These are phyloP conservation scores for Sphaerostilbella broomeana DNA, from an alignment of 2,329 filamentous ascomycete genomes.

Conservation along the genomic window DNA sequence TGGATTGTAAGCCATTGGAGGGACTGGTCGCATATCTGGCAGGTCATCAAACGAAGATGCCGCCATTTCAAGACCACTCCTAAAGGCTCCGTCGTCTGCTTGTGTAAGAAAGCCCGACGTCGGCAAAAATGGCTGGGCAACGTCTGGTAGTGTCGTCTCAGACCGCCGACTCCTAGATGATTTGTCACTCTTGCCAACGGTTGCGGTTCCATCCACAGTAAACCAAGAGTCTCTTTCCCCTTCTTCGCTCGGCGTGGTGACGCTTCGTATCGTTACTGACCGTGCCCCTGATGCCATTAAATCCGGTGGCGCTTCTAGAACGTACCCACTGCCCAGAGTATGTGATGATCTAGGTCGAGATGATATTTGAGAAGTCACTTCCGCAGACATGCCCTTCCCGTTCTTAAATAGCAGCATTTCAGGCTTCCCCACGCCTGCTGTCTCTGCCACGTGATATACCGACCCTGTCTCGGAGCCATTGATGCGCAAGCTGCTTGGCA, in stretches of 20 bases:
- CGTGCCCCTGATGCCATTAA: conserved; percentile 21
- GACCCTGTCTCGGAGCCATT: conserved; percentile 21
- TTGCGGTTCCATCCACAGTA: conserved; percentile 26
- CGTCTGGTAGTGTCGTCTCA: conserved; percentile 23
- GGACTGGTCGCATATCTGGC: conserved; percentile 18
- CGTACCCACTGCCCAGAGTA: conserved; percentile 20
- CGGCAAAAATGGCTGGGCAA: conserved; percentile 27
- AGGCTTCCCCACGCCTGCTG: conserved; percentile 10
- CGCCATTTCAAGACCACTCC: conserved; percentile 23
- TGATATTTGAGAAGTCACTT: conserved; percentile 20
- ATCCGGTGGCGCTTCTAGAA: conserved; percentile 19
- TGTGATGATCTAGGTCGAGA: conserved; percentile 21
- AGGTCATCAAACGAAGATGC: conserved; percentile 24
- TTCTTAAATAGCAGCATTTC: conserved; percentile 16
- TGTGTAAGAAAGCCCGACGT: conserved; percentile 24
- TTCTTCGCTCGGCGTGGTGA: conserved; percentile 18
- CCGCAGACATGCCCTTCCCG: conserved; percentile 19
- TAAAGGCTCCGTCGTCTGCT: conserved; percentile 21
- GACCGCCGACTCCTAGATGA: conserved; percentile 22
- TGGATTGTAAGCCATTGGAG: conserved; percentile 10
- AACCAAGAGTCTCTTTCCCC: conserved; percentile 29
- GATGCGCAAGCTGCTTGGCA: conserved; percentile 23
- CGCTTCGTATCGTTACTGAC: conserved; percentile 16
- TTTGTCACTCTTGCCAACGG: conserved; percentile 20
- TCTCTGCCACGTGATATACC: conserved; percentile 19